Evolutionary conservation across 345 rosid species (phyloP), one percentile per base, ranked within the genome.

Genomic region (Adansonia digitata): DNA sequence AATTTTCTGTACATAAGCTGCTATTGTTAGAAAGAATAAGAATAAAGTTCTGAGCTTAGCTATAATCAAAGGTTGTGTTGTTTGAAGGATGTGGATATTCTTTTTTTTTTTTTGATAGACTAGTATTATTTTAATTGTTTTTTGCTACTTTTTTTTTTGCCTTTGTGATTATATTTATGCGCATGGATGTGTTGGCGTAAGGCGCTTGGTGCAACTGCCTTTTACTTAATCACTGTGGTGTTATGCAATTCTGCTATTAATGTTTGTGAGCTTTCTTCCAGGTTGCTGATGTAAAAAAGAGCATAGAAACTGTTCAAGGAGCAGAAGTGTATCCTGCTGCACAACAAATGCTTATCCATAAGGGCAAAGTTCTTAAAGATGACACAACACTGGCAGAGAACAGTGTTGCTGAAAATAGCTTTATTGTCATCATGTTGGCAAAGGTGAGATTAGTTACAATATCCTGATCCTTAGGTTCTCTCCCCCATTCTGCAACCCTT

Each of bases 351-450:
- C 94, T 94, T 56, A 92, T 94, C 78, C 61, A 91, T 79, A 94
- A 92, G 81, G 97, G 97, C 39, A 92, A 87, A 75, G 94, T 94
- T 43, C 97, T 94, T 48, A 86, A 84, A 73, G 97, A 94, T 76
- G 77, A 80, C 77, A 87, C 94, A 10, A 94, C 98, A 35, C 65
- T 94, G 78, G 90, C 81, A 20, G 97, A 88, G 74, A 92, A 86
- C 61, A 87, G 89, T 77, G 93, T 94, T 52, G 84, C 84, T 24
- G 97, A 92, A 78, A 86, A 87, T 71, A 89, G 86, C 82, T 94
- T 92, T 81, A 78, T 91, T 74, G 97, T 94, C 46, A 81, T 94
- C 67, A 92, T 94, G 98, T 77, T 89, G 79, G 31, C 88, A 34
- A 94, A 92, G 97, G 98, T 89, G 71, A 70, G 70, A 57, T 72